Percentiles rank a stretch among this genome's conserved stretches.
Conservation (phyloP, 164 flowering plant species). For the Aristolochia contorta region DNA sequence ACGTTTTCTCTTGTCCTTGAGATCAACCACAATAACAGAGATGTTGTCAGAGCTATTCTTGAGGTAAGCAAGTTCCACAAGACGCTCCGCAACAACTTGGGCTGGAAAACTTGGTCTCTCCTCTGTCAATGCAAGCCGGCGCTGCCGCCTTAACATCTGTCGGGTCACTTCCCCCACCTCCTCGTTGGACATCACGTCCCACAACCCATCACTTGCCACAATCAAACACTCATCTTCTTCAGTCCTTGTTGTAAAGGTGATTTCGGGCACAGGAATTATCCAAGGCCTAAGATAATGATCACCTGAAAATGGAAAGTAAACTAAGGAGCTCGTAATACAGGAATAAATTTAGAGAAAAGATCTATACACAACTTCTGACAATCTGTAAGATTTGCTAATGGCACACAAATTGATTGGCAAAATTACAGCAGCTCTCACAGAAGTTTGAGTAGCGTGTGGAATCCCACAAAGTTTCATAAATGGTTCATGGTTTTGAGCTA, state of each 20-base stretch:
- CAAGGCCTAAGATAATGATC: slow-evolving; percentile 56
- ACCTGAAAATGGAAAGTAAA: slow-evolving; percentile 23
- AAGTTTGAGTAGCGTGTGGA: no score
- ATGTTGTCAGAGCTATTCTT: slow-evolving; percentile 56
- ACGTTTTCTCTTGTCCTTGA: slow-evolving; percentile 38
- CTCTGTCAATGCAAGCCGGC: slow-evolving; percentile 18
- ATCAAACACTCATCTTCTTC: slow-evolving; percentile 64
- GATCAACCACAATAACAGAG: slow-evolving; percentile 56
- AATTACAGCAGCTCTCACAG: no score
- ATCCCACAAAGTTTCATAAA: no score
- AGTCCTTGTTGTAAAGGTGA: slow-evolving; percentile 42
- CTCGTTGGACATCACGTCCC: slow-evolving; percentile 67
- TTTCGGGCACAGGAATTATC: slow-evolving; percentile 62
- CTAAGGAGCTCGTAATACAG: not conserved
- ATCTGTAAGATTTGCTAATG: no score
- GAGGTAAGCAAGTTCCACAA: slow-evolving; percentile 45
- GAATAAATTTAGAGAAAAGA: no score
- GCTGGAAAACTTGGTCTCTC: slow-evolving; percentile 30
- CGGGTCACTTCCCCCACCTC: slow-evolving; percentile 56
- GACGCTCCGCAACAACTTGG: slow-evolving; percentile 49
- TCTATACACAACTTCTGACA: no score
- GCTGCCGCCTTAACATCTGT: slow-evolving; percentile 31
- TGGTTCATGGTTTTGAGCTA: no score
- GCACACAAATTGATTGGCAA: no score
- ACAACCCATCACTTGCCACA: slow-evolving; percentile 68